Percentiles rank a stretch among this genome's conserved stretches.
phyloP scores from a whole-genome alignment of 2,329 filamentous ascomycete genomes.

The Sporothrix brunneoviolacea region DNA sequence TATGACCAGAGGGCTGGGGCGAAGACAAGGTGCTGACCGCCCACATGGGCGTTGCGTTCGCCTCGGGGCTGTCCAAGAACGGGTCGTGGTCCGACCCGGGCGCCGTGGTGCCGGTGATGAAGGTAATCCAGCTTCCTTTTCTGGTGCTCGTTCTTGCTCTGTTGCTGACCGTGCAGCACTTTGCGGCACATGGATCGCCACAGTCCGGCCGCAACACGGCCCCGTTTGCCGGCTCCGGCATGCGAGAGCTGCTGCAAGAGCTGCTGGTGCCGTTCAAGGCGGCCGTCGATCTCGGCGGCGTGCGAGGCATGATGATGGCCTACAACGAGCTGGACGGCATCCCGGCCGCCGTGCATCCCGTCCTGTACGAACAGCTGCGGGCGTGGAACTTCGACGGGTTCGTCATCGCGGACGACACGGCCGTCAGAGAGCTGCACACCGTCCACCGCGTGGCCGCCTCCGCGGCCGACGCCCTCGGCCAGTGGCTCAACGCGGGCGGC shows the following conservation, averaged over 20 bases:
- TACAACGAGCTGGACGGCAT: conserved; percentile 9
- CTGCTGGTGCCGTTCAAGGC: conserved; percentile 5
- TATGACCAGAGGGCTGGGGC: conserved; percentile 8
- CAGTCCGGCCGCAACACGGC: conserved; percentile 4
- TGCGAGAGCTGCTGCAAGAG: not conserved
- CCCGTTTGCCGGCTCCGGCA: not conserved
- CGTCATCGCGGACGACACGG: conserved; percentile 7
- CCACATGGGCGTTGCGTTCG: conserved; percentile 1
- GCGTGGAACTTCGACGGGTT: conserved; percentile 4
- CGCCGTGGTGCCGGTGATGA: conserved; percentile 6
- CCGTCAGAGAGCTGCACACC: conserved; percentile 1
- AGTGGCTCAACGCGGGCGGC: conserved; percentile 8
- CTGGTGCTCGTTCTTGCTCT: too few species aligned
- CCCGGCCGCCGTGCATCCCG: conserved; percentile 3
- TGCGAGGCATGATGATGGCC: conserved; percentile 8
- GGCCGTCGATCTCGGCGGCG: conserved; percentile 1
- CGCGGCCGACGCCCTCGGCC: not conserved
- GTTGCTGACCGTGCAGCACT: too few species aligned
- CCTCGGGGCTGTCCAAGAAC: not conserved
- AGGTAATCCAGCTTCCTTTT: too few species aligned
- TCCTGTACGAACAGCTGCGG: not conserved
- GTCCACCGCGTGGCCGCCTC: not conserved
- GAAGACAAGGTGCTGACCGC: conserved; percentile 6
- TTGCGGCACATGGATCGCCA: conserved; percentile 1
- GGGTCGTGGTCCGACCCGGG: not conserved